Percentiles rank a stretch among this genome's conserved stretches.
phyloP scores from a whole-genome alignment of 2,329 filamentous ascomycete species.

The Exophiala sp. region DNA sequence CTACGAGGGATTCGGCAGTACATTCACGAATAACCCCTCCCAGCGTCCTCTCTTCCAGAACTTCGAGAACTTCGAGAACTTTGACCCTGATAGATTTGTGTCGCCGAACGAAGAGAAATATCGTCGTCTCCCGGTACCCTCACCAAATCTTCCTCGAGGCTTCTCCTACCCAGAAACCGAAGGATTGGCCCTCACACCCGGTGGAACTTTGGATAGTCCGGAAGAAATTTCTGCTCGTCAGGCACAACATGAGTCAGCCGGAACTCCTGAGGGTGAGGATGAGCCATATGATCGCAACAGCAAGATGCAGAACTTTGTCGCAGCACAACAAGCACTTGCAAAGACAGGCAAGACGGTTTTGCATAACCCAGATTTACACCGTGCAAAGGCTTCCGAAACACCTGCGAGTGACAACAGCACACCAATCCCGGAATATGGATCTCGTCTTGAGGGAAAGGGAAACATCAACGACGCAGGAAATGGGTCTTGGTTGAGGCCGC shows the following conservation, averaged over 20 bases:
- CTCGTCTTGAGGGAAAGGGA: neutral
- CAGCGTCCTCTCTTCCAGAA: conserved; percentile 8
- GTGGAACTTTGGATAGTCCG: neutral
- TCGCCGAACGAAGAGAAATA: neutral
- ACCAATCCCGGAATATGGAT: conserved; percentile 4
- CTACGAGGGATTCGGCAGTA: neutral
- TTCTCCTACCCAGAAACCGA: conserved; percentile 7
- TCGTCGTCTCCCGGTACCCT: neutral
- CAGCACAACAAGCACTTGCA: conserved; percentile 24
- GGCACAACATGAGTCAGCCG: neutral
- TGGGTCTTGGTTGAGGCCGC: conserved; percentile 5
- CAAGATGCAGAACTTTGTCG: conserved; percentile 27
- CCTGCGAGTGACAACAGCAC: neutral
- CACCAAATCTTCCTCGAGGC: conserved; percentile 1
- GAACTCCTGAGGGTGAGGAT: conserved; percentile 1
- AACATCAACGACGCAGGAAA: neutral
- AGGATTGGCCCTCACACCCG: neutral
- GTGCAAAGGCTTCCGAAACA: conserved; percentile 8
- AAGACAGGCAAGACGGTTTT: conserved; percentile 28
- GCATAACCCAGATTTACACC: conserved; percentile 24
- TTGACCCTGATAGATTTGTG: conserved; percentile 9
- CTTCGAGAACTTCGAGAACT: conserved; percentile 4
- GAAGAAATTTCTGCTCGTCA: neutral
- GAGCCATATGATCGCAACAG: conserved; percentile 25
- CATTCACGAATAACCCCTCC: neutral